phyloP scores from a whole-genome alignment of 176 grass and related monocot genomes.

The Paspalum vaginatum region DNA sequence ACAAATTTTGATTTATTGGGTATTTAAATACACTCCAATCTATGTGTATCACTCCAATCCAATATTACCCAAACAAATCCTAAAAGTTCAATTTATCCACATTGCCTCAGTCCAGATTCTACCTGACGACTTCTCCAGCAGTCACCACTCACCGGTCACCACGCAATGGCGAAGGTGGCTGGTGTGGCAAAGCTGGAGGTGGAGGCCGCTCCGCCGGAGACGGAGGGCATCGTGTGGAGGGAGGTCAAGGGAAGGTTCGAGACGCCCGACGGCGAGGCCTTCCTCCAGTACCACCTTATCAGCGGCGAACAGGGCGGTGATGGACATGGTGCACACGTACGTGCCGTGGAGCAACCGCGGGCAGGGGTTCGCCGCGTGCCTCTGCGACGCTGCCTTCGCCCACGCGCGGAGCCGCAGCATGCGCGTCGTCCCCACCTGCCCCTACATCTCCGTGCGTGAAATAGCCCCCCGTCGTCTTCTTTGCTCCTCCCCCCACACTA shows the following conservation, averaged over 20 bases:
- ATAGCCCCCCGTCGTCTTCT: too few relatives aligned
- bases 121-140: too few relatives aligned
- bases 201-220: background rate
- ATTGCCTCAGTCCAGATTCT: too few relatives aligned
- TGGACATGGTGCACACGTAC: slow-evolving; percentile 92
- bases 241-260: slow-evolving; percentile 63
- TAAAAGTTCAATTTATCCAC: too few relatives aligned
- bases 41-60: too few relatives aligned
- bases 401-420: slow-evolving; percentile 53
- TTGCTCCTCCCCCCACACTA: too few relatives aligned
- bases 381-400: slow-evolving; percentile 73
- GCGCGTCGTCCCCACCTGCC: slow-evolving; percentile 76
- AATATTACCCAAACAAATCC: too few relatives aligned
- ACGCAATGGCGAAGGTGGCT: slow-evolving; percentile 39
- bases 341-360: slow-evolving; percentile 80
- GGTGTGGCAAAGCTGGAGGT: background rate
- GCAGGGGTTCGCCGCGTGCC: slow-evolving; percentile 69
- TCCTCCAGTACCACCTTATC: slow-evolving; percentile 68
- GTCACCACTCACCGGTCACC: background rate
- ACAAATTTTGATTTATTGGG: too few relatives aligned
- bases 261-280: slow-evolving; percentile 72
- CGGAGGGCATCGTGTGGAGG: slow-evolving; percentile 60
- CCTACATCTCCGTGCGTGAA: slow-evolving; percentile 71
- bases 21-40: too few relatives aligned
- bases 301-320: slow-evolving; percentile 25